Evolutionary conservation across 2,329 filamentous ascomycete genomes (phyloP), one percentile per base, ranked within the genome.

Genomic region (Leptographium procerum): DNA sequence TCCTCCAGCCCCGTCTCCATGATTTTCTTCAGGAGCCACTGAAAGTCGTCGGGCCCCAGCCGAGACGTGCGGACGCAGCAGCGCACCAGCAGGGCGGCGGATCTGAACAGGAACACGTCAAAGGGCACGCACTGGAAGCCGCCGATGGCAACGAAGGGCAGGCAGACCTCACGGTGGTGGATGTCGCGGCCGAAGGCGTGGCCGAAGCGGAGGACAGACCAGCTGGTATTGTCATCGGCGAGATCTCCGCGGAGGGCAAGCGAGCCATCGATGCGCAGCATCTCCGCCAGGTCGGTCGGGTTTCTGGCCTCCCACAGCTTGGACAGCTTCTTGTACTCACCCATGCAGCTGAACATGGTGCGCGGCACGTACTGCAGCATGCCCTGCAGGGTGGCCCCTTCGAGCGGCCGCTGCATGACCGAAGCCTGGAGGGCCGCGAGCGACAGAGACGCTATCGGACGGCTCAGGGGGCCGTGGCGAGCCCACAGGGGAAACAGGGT

Each of bases 281-380:
- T 16, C 19, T 43, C 16, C 26, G 8, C 26, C 13, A 51, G 48
- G 10, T 51, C 48, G 16, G 3, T 19, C 11, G 16, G 26, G n/a
- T n/a, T n/a, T n/a, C 13, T 14, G 16, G 48, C 26, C 13, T 29
- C 24, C 24, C 48, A 51, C 10, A 51, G 9, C 48, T 29, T 26
- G 3, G 48, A 51, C 34, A 57, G 56, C 56, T 57, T 57, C 14
- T 31, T 22, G 50, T 57, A 57, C 34, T 52, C 56, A 16, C 11
- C 19, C 56, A 57, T 57, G 26, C 3, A 11, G 34, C 11, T 26
- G 19, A 57, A 57, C 47, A 57, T 43, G 8, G 56, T 57, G 6
- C 56, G 56, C 29, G 56, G 56, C 33, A 40, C 56, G 34, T 52
- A 47, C 48, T 47, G 22, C 33, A 43, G 9, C 40, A 43, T 7